Conservation (phyloP, 441 rosid genomes). For the Aquilaria agallochum region DNA sequence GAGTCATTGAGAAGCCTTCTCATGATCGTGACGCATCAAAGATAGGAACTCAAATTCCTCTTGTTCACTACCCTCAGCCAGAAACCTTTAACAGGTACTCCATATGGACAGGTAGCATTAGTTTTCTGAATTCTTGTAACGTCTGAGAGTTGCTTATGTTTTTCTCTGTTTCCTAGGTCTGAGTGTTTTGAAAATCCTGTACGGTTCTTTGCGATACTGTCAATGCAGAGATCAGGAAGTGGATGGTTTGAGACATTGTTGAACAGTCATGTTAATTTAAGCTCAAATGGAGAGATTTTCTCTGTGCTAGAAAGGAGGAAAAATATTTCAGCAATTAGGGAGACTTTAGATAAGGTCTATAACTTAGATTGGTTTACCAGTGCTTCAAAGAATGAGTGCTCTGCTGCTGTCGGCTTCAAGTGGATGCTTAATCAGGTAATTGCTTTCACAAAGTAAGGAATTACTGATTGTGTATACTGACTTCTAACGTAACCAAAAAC, state of each 20-base stretch:
- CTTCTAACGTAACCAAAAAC: not conserved
- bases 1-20: slow-evolving; percentile 28
- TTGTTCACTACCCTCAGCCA: slow-evolving; percentile 71
- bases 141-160: not conserved
- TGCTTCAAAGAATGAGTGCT: slow-evolving; percentile 94
- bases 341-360: slow-evolving; percentile 74
- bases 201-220: slow-evolving; percentile 74
- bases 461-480: not conserved
- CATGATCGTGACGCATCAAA: slow-evolving; percentile 13
- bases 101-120: too few species aligned
- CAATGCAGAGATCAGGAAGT: slow-evolving; percentile 97
- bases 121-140: too few species aligned
- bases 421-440: slow-evolving; percentile 98
- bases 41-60: slow-evolving; percentile 30
- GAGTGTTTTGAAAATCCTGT: slow-evolving; percentile 84
- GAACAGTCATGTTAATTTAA: slow-evolving; percentile 82
- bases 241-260: slow-evolving; percentile 97
- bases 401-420: slow-evolving; percentile 95
- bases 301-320: slow-evolving; percentile 54
- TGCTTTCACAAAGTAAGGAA: slow-evolving; percentile 6
- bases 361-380: slow-evolving; percentile 86
- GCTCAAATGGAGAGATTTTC: slow-evolving; percentile 95
- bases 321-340: slow-evolving; percentile 55
- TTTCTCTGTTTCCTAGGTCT: slow-evolving; percentile 33
- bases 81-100: slow-evolving; percentile 70